Conservation (phyloP, 1,139 yeast species). For the Geotrichum macrosporum region DNA sequence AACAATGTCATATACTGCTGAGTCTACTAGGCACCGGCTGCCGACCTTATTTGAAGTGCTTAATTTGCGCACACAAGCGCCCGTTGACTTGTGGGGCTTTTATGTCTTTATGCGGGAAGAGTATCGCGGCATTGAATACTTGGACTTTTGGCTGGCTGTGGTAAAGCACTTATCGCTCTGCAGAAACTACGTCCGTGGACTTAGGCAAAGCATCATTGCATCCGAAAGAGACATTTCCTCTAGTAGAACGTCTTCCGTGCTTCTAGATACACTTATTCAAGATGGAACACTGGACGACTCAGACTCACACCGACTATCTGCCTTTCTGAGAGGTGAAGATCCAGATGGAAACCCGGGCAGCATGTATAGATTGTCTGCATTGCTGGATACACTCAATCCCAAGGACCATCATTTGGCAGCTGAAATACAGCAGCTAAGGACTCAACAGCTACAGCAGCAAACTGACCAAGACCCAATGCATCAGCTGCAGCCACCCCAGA, state of each 20-base stretch:
- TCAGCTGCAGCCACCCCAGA: neutral
- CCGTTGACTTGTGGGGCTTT: constrained; percentile 87
- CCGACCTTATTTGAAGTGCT: constrained; percentile 90
- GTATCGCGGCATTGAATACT: constrained; percentile 70
- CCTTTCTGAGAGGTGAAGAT: constrained; percentile 53
- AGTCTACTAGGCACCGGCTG: constrained; percentile 43
- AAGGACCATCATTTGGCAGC: constrained; percentile 44
- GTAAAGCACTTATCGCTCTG: constrained; percentile 83
- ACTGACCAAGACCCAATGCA: constrained; percentile 8
- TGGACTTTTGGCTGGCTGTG: constrained; percentile 82
- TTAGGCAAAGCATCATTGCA: constrained; percentile 48
- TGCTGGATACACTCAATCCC: constrained; percentile 53
- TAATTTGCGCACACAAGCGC: constrained; percentile 73
- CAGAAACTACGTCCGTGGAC: constrained; percentile 75
- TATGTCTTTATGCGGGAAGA: constrained; percentile 85
- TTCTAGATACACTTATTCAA: constrained; percentile 51
- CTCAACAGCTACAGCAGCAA: no score
- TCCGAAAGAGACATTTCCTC: constrained; percentile 30
- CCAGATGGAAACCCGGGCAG: constrained; percentile 39
- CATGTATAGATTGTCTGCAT: constrained; percentile 32
- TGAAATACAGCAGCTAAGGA: constrained; percentile 14
- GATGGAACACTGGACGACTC: constrained; percentile 51
- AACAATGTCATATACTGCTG: neutral
- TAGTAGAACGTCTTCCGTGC: constrained; percentile 47
- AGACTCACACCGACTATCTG: constrained; percentile 50